These are phyloP conservation scores for Aureococcus anophagefferens DNA, from an alignment of 108 stramenopile genomes.

Conservation along the genomic window DNA sequence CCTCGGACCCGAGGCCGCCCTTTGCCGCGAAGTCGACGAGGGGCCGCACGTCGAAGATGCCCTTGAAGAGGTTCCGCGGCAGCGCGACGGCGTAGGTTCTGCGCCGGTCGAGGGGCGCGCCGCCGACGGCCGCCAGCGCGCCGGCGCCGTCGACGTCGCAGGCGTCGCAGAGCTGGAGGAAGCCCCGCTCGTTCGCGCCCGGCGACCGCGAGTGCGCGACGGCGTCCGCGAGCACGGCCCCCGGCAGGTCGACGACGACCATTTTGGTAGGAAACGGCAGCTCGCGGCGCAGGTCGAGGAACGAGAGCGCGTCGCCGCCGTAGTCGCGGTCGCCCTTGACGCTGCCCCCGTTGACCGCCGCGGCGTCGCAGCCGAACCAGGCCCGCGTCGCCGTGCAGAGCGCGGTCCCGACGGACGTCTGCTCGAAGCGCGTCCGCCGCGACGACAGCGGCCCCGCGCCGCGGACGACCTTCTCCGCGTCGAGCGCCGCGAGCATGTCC, in stretches of 20 bases:
- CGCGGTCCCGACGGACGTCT: conserved; percentile 55
- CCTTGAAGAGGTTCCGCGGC: conserved; percentile 62
- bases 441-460: conserved; percentile 37
- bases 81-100: conserved; percentile 45
- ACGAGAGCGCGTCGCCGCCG: conserved; percentile 40
- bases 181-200: conserved; percentile 3
- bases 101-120: conserved; percentile 37
- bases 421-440: conserved; percentile 46
- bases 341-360: conserved; percentile 61
- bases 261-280: conserved; percentile 75
- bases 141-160: conserved; percentile 38
- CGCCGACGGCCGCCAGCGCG: conserved; percentile 16
- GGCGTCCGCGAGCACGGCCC: conserved; percentile 44
- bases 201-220: conserved; percentile 48
- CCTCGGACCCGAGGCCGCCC: conserved; percentile 41
- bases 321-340: conserved; percentile 55
- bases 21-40: conserved; percentile 51
- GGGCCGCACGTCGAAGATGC: conserved; percentile 65
- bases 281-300: conserved; percentile 56
- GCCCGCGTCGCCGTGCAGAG: conserved; percentile 54
- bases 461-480: conserved; percentile 47
- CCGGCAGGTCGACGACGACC: conserved; percentile 53
- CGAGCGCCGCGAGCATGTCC: conserved; percentile 38
- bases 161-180: conserved; percentile 5
- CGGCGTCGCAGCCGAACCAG: conserved; percentile 52